Conservation (phyloP, 768 basidiomycete genomes). For the Leccinum variicolor region DNA sequence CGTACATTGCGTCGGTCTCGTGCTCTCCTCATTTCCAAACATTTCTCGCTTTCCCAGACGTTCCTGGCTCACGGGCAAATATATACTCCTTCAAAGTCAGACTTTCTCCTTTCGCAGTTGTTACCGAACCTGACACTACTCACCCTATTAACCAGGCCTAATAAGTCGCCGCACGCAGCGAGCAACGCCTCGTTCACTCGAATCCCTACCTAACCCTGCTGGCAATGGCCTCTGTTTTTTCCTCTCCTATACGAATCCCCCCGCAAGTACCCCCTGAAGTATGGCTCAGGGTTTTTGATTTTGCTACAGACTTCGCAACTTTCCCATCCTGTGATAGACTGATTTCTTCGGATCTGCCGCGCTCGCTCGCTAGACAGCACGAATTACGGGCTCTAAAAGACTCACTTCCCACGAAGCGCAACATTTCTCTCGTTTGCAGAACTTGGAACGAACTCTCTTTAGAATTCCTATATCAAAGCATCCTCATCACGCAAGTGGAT, state of each 20-base stretch:
- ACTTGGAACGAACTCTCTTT: slow-evolving; percentile 21
- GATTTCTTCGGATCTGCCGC: slow-evolving; percentile 19
- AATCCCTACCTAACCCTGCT: not conserved
- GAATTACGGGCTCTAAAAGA: slow-evolving; percentile 16
- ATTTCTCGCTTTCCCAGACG: not conserved
- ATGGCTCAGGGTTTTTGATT: slow-evolving; percentile 26
- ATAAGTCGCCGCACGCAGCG: not conserved
- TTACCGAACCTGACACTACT: not conserved
- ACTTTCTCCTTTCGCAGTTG: slow-evolving; percentile 2
- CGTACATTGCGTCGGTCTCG: not conserved
- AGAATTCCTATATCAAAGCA: slow-evolving; percentile 21
- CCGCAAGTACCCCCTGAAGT: slow-evolving; percentile 25
- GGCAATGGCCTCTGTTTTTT: slow-evolving; percentile 11
- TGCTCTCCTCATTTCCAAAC: slow-evolving; percentile 2
- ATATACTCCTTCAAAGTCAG: slow-evolving; percentile 2
- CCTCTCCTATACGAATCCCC: not conserved
- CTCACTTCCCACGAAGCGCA: slow-evolving; percentile 23
- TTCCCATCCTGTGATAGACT: slow-evolving; percentile 10
- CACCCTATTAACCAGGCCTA: not conserved
- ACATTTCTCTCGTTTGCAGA: slow-evolving; percentile 22
- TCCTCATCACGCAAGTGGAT: slow-evolving; percentile 21
- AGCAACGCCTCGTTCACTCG: not conserved
- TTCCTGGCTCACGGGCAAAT: slow-evolving; percentile 16
- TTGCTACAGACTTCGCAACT: slow-evolving; percentile 14
- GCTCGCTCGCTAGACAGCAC: slow-evolving; percentile 10